phyloP scores from a whole-genome alignment of 352 stramenopile genomes.

The Phytophthora pistaciae region DNA sequence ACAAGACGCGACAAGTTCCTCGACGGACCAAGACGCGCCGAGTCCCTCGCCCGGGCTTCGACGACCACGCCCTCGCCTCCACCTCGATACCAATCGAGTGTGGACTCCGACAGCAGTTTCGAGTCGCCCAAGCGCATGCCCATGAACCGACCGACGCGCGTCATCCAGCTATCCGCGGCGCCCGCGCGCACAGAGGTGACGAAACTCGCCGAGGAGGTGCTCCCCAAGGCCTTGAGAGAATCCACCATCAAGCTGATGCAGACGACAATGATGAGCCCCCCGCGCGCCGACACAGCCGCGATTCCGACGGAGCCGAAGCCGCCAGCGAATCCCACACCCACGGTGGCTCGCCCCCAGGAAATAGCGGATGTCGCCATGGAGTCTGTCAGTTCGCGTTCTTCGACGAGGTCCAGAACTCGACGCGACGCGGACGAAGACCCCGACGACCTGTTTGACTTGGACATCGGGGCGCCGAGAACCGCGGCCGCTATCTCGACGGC shows the following conservation, averaged over 20 bases:
- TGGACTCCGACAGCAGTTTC: conserved; percentile 9
- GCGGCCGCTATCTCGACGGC: neutral
- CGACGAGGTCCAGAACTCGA: neutral
- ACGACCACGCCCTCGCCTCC: neutral
- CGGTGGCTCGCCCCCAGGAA: too few relatives aligned
- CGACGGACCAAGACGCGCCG: too few relatives aligned
- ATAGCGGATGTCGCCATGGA: conserved; percentile 8
- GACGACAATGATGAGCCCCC: neutral
- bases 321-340: too few relatives aligned
- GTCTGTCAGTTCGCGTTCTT: conserved; percentile 5
- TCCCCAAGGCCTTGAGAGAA: neutral
- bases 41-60: too few relatives aligned
- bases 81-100: neutral
- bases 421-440: conserved; percentile 1
- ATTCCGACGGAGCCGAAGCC: neutral
- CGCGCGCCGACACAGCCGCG: neutral
- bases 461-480: neutral
- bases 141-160: neutral
- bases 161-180: neutral
- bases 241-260: neutral
- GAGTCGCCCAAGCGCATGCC: conserved; percentile 6
- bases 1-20: neutral
- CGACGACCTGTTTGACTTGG: conserved; percentile 13
- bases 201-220: neutral
- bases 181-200: neutral